Percentiles rank a stretch among this genome's conserved stretches.
phyloP scores from a whole-genome alignment of 208 protist genomes.

The Leishmania braziliensis region DNA sequence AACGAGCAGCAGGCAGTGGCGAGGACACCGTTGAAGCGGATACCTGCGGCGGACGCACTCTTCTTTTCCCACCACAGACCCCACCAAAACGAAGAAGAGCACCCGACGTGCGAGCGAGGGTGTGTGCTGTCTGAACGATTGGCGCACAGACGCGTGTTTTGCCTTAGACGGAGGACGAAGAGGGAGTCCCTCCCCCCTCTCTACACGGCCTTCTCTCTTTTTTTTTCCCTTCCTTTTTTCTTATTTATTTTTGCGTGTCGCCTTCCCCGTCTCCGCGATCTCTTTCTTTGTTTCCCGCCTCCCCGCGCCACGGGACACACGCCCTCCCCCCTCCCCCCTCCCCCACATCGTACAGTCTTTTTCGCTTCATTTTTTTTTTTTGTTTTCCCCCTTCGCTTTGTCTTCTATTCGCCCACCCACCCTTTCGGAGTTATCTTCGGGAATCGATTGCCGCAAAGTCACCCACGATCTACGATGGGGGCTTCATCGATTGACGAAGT shows the following conservation, averaged over 20 bases:
- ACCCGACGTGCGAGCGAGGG: background rate
- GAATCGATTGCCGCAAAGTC: background rate
- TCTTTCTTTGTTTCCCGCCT: background rate
- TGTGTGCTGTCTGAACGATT: too few species aligned
- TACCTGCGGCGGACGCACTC: too few species aligned
- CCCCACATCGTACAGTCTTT: slow-evolving; percentile 17
- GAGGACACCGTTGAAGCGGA: background rate
- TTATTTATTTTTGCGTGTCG: background rate
- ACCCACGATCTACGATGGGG: background rate
- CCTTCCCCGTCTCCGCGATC: background rate
- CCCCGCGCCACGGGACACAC: background rate
- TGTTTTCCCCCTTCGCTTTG: background rate
- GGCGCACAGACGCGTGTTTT: background rate
- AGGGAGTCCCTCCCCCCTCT: background rate
- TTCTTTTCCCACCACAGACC: background rate
- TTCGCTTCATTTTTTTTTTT: slow-evolving; percentile 22
- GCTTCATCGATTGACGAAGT: slow-evolving; percentile 25
- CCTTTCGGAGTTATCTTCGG: background rate
- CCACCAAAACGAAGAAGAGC: background rate
- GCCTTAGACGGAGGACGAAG: too few species aligned
- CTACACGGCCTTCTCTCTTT: background rate
- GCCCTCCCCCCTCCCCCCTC: slow-evolving; percentile 5
- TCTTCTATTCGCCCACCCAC: background rate
- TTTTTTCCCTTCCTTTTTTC: background rate
- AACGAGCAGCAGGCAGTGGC: background rate